phyloP scores from a whole-genome alignment of 768 basidiomycete genomes.

The Dioszegia hungarica region DNA sequence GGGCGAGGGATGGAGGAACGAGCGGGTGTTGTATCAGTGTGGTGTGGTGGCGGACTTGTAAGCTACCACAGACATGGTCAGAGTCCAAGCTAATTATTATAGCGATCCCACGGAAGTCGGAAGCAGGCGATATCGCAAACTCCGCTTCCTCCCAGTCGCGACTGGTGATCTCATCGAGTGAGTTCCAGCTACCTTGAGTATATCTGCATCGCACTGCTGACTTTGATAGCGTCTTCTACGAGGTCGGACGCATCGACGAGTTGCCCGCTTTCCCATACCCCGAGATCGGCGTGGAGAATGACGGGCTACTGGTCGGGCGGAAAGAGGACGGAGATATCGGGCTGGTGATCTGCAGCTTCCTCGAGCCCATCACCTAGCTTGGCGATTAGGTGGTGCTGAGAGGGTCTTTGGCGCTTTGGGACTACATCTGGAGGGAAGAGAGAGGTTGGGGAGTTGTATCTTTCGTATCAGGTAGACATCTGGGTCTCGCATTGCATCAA shows the following conservation, averaged over 20 bases:
- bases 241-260: conserved; percentile 49
- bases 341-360: conserved; percentile 48
- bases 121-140: conserved; percentile 37
- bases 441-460: too few species aligned
- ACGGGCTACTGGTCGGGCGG: conserved; percentile 46
- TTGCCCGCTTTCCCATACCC: conserved; percentile 45
- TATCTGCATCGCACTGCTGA: neutral
- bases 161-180: conserved; percentile 45
- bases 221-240: conserved; percentile 44
- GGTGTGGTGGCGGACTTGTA: conserved; percentile 49
- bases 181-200: conserved; percentile 17
- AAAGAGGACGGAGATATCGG: conserved; percentile 39
- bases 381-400: too few species aligned
- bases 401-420: too few species aligned
- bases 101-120: conserved; percentile 27
- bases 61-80: conserved; percentile 6
- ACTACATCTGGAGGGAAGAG: too few species aligned
- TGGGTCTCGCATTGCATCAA: too few species aligned
- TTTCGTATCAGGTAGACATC: too few species aligned
- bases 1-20: conserved; percentile 39
- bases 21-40: conserved; percentile 45
- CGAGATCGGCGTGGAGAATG: conserved; percentile 48
- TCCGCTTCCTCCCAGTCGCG: conserved; percentile 42
- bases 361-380: conserved; percentile 32
- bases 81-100: neutral